phyloP scores from a whole-genome alignment of 2,329 filamentous ascomycete species.

The Cytospora leucostoma region DNA sequence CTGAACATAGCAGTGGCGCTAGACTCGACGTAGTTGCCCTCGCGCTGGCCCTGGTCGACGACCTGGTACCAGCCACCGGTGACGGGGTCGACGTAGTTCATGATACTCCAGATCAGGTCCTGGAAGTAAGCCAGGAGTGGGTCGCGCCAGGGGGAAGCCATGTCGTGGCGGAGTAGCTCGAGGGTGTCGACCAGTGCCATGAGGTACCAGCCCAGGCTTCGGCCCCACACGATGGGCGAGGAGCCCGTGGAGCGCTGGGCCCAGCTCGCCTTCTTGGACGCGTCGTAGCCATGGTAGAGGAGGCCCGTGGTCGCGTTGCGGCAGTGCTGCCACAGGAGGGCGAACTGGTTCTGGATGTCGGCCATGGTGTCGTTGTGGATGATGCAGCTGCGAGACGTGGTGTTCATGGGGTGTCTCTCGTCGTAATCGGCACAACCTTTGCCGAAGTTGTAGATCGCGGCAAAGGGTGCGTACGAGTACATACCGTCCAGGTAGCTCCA shows the following conservation, averaged over 20 bases:
- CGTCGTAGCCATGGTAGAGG: conserved; percentile 55
- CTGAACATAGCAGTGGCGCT: conserved; percentile 41
- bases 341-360: conserved; percentile 46
- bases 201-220: conserved; percentile 44
- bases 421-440: conserved; percentile 31
- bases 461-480: conserved; percentile 43
- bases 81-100: background rate
- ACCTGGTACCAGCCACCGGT: conserved; percentile 43
- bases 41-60: conserved; percentile 31
- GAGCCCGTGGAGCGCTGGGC: conserved; percentile 49
- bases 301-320: conserved; percentile 43
- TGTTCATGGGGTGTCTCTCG: background rate
- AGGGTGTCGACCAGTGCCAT: conserved; percentile 37
- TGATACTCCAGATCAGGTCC: background rate
- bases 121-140: background rate
- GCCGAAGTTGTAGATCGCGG: conserved; percentile 37
- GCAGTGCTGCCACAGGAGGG: conserved; percentile 45
- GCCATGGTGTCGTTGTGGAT: conserved; percentile 35
- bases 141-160: background rate
- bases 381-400: background rate
- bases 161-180: conserved; percentile 33
- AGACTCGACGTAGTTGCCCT: conserved; percentile 41
- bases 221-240: conserved; percentile 52
- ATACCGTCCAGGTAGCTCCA: conserved; percentile 55
- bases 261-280: conserved; percentile 48